Evolutionary conservation across 2,329 filamentous ascomycete genomes (phyloP), one percentile per base, ranked within the genome.

Genomic region (Talaromyces sp.): DNA sequence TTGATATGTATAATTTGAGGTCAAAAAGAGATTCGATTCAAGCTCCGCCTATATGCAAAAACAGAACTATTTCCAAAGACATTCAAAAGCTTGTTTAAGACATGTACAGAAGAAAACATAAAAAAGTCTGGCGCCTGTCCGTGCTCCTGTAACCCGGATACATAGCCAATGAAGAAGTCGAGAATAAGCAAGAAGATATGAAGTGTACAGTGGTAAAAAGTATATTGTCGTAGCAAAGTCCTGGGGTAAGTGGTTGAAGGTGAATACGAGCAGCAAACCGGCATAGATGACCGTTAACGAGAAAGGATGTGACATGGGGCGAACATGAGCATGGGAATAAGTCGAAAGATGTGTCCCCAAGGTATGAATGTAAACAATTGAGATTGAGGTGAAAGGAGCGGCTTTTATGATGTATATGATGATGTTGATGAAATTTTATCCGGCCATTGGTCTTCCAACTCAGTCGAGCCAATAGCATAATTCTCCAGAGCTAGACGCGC

Each of bases 391-490:
- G 31, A 56, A 25, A 22, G n/a, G 37, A 19, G 17, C 15, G 33
- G 15, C 17, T 13, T 59, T 45, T 59, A 59, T 59, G 56, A 41
- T 31, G 37, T 37, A 31, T 45, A 63, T 25, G 31, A 33, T 41
- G 43, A 62, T 54, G 64, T 45, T 27, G 54, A 43, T 43, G 43
- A 33, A 47, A 59, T 22, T 19, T 39, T 56, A 56, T 67, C 65
- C 27, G 65, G 65, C 62, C 63, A 67, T 52, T 67, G 65, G 22
- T 67, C 65, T 37, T 58, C 41, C 41, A 57, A 54, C 10, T 64
- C 57, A n/a, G 57, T 65, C 4, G 54, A 60, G 27, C 63, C 62
- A 31, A 52, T 54, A 39, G 60, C 58, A 33, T 65, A 56, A 41
- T 67, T 65, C 43, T 59, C 56, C 13, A 67, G 19, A 10, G 37